Evolutionary conservation across 2,329 filamentous ascomycete genomes (phyloP).

Genomic region (Rosellinia necatrix): DNA sequence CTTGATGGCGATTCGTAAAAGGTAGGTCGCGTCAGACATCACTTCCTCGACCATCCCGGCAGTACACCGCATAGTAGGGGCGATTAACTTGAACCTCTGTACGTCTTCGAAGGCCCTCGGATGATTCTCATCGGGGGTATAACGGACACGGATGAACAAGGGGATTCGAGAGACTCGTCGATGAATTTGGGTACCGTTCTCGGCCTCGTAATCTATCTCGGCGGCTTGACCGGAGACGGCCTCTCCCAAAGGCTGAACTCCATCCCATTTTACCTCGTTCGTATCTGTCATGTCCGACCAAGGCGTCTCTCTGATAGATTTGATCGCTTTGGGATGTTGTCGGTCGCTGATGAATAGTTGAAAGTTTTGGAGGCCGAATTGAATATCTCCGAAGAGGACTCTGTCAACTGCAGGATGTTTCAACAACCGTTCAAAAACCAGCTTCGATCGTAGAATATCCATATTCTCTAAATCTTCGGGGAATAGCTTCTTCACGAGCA

Average conservation of each 20-base stretch:
- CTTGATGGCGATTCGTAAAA: background rate
- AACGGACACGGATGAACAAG: background rate
- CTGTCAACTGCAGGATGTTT: background rate
- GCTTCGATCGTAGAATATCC: background rate
- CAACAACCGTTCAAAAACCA: slow-evolving; percentile 2
- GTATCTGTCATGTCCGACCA: background rate
- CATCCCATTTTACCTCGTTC: slow-evolving; percentile 6
- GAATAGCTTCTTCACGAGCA: slow-evolving; percentile 4
- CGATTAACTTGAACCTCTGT: background rate
- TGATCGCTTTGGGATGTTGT: background rate
- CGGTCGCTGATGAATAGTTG: background rate
- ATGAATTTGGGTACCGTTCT: background rate
- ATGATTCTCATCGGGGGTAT: slow-evolving; percentile 1
- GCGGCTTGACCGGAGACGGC: background rate
- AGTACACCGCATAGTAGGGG: too few relatives aligned
- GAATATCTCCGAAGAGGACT: background rate
- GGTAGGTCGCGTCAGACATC: background rate
- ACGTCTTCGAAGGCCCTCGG: background rate
- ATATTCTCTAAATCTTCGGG: background rate
- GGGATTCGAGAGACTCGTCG: background rate
- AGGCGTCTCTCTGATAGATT: background rate
- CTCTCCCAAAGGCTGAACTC: background rate
- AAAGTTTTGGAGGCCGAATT: background rate
- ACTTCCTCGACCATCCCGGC: too few relatives aligned
- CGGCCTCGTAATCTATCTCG: background rate